Evolutionary conservation across 163 green algal species (phyloP), one percentile per base, ranked within the genome.

Genomic region (Coccomyxa subellipsoidea): DNA sequence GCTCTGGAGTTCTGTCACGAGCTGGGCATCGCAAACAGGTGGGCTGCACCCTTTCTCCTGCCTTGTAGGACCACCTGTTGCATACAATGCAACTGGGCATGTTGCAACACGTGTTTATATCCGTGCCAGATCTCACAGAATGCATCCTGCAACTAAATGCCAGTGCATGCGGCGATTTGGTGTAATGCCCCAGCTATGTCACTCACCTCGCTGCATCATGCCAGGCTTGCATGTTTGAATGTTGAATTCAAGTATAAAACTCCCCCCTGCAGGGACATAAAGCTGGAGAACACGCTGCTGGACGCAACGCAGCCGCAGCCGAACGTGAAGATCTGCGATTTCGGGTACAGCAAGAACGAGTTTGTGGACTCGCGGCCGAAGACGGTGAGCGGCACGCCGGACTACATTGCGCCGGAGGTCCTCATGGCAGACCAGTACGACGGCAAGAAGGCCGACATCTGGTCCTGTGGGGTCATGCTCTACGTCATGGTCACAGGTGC

Each of bases 381-480:
- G 80, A 85, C 81, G 37, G 82, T 87, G 53, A 81, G 69, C 27
- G 87, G 87, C 69, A 90, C 87, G 7, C 87, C 84, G 9, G 84
- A 88, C 76, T 90, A 90, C 78, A 90, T 90, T 69, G 84, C 87
- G 31, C 87, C 87, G 32, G 87, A 90, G 40, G 83, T 85, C 6
- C 73, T 81, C 31, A 34, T 85, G 81, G 53, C 80, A 7, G 53
- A 81, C 73, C 81, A 85, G 76, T 85, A 81, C 37, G 89, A 90
- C 76, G 90, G 90, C 80, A 87, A 88, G 69, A 86, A 80, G 36
- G 90, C 92, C 36, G 95, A 98, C 86, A 93, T 98, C 71, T 98
- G 95, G 95, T 94, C 86, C 53, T 87, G 93, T 76, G 95, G 95
- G n/a, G 91, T 98, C 7, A 94, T 98, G 86, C 88, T 98, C 78